Evolutionary conservation across 257 asterid species (phyloP), one percentile per base, ranked within the genome.

Genomic region (Nicotiana benthamiana): DNA sequence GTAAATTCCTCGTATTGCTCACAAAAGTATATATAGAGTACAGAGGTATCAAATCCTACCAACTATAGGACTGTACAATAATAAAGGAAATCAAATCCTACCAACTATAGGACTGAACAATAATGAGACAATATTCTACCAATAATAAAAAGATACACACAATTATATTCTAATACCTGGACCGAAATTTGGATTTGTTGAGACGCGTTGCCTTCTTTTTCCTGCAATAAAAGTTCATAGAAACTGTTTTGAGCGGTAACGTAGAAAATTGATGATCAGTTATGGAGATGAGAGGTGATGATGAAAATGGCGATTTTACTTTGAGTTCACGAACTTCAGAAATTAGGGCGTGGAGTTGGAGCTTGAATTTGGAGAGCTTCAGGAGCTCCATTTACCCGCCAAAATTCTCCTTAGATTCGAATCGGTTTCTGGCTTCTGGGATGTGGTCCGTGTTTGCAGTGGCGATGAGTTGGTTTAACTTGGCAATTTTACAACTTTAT

Each of bases 321-420:
- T 84, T 84, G 86, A 88, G 88, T 48, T 88, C 75, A 53, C 67
- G 76, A 75, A 84, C 80, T 66, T 88, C 91, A 11, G 85, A 63
- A 70, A 86, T 84, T 75, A 88, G 85, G 84, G 86, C 84, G 32
- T 80, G 74, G 24, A 88, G 86, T 18, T 86, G 91, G 80, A 88
- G 81, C 84, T 84, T 84, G 87, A 88, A 88, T 80, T 86, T 86
- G 18, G 91, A 86, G 32, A 88, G 83, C 53, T 84, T 80, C 74
- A 88, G 76, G 63, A 80, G 80, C 77, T 86, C 89, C 91, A 88
- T 85, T 85, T 85, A 75, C 84, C 89, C 86, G 85, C 82, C 86
- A 65, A 68, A 54, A 5, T 60, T 56, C 20, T 60, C 74, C 61
- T 27, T 7, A 8, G 6, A 36, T 20, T 54, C 62, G 18, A 75